Conservation (phyloP, 345 rosid genomes). For the Citrus sinensis region DVS_A1.0 CM039162.1:22393001-22393500, state of each 20-base stretch:
- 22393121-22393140: not conserved
- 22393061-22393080: not conserved
- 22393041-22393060: not conserved
- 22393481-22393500: not conserved
- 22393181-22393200: not conserved
- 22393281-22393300: not conserved
- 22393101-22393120: not conserved
- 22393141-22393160: not conserved
- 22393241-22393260: not conserved
- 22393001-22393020: not conserved
- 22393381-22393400: not conserved
- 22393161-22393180: not conserved
- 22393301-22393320: not conserved
- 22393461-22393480: not conserved
- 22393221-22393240: not conserved
- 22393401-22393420: not conserved
- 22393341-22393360: not conserved
- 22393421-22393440: not conserved
- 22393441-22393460: not conserved
- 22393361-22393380: conserved; percentile 7
- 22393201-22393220: too few species aligned
- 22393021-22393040: not conserved
- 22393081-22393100: not conserved
- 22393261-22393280: not conserved
- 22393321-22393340: not conserved